phyloP scores from a whole-genome alignment of 805 yeast genomes.

The Monosporozyma siamensis region DNA sequence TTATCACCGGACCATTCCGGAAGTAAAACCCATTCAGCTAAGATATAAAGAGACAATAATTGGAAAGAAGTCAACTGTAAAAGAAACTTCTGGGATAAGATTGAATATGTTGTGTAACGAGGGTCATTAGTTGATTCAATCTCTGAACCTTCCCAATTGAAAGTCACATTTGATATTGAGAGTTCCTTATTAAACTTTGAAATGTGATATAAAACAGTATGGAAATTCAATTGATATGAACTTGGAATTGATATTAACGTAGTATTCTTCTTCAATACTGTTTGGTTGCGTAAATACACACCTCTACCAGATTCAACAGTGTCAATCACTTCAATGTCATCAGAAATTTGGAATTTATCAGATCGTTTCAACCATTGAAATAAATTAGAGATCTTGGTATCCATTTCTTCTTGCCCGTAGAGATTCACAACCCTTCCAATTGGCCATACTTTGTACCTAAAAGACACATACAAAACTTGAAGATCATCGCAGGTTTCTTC shows the following conservation, averaged over 20 bases:
- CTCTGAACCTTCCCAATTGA: background rate
- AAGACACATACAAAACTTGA: too few species aligned
- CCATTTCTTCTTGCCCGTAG: conserved; percentile 9
- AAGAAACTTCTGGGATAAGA: conserved; percentile 30
- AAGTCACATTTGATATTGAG: conserved; percentile 8
- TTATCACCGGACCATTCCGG: conserved; percentile 17
- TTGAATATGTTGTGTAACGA: conserved; percentile 26
- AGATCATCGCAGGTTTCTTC: too few species aligned
- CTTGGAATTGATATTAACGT: conserved; percentile 49
- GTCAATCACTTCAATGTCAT: conserved; percentile 35
- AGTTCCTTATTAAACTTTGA: conserved; percentile 26
- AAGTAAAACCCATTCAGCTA: conserved; percentile 24
- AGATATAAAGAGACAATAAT: conserved; percentile 39
- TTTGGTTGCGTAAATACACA: conserved; percentile 34
- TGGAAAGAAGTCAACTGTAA: conserved; percentile 49
- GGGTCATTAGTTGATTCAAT: conserved; percentile 12
- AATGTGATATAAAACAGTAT: conserved; percentile 42
- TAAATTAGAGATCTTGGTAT: conserved; percentile 15
- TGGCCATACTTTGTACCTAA: too few species aligned
- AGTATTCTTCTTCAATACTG: conserved; percentile 33
- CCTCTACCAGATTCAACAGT: conserved; percentile 53
- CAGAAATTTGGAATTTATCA: conserved; percentile 29
- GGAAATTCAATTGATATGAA: conserved; percentile 47
- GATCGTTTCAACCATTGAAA: conserved; percentile 29
- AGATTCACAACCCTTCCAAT: too few species aligned